Evolutionary conservation across 1,284 basidiomycete genomes (phyloP), one percentile per base, ranked within the genome.

Genomic region (Gastroboletus turbinatus): DNA sequence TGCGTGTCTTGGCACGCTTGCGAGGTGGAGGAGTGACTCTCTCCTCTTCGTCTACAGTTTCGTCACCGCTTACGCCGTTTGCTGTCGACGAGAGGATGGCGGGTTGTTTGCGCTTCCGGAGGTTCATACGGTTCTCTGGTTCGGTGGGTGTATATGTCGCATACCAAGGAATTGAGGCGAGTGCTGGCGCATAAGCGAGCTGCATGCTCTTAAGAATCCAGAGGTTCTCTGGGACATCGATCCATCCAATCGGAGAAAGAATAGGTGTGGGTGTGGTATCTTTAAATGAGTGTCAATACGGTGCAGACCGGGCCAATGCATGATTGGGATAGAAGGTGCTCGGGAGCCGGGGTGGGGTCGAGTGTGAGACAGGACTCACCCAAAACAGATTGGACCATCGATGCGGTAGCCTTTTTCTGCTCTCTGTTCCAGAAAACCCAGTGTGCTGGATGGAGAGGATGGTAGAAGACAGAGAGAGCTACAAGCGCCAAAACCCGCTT

Each of bases 231-330:
- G 65, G 68, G 14, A 60, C 52, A 19, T 70, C 68, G 43, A 70
- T 70, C 68, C 68, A 70, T 46, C 59, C 71, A 59, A 73, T 72
- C 57, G 68, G 71, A 30, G 68, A 68, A n/a, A 73, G 66, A 35
- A 70, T 73, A 11, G 68, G 68, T 14, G 65, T 67, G 4, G 68
- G 68, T 0, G 65, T 68, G 2, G 60, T 58, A 48, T 71, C 68
- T 32, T 45, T 51, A 52, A 36, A 43, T 21, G 39, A 36, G 40
- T 36, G 58, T 71, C 39, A 71, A 23, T 30, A 52, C 17, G 25
- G 9, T 13, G 16, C 27, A 30, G 3, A 23, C 21, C 29, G 29
- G 25, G 8, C 4, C 14, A 49, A 29, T 8, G 30, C 19, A 48
- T 38, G 59, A 64, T 58, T 19, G 44, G 21, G 35, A 59, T 53